A percentile compares a stretch with the other conserved stretches of the same genome.
These are phyloP conservation scores for Epichloe brachyelytri DNA, from an alignment of 2,329 filamentous ascomycete species.

Conservation along the genomic window DNA sequence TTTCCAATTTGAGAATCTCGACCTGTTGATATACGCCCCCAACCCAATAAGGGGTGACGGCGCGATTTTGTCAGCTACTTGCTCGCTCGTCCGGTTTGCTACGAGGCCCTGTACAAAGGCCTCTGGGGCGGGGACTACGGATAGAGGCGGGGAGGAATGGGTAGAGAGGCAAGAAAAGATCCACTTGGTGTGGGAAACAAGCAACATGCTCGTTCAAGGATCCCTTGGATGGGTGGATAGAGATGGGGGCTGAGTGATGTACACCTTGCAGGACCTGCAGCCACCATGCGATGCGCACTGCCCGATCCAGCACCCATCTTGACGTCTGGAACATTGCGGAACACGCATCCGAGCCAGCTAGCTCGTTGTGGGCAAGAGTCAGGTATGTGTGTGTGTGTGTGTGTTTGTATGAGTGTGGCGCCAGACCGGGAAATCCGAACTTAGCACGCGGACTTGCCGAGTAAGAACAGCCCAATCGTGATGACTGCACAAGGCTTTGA, in stretches of 20 bases:
- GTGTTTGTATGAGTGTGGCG: background rate
- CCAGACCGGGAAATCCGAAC: background rate
- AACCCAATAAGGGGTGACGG: background rate
- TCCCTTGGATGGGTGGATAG: background rate
- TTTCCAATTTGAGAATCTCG: conserved; percentile 93
- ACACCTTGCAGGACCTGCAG: background rate
- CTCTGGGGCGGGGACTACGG: background rate
- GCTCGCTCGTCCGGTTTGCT: background rate
- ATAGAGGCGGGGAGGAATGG: background rate
- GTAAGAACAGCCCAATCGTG: background rate
- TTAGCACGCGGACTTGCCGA: background rate
- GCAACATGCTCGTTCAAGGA: background rate
- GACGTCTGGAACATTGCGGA: background rate
- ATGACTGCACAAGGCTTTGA: background rate
- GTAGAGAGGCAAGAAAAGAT: background rate
- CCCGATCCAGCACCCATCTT: conserved; percentile 1
- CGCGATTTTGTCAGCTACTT: conserved; percentile 5
- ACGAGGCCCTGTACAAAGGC: background rate
- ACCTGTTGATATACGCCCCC: conserved; percentile 44
- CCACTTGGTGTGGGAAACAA: background rate
- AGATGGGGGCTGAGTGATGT: background rate
- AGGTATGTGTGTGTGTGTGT: background rate
- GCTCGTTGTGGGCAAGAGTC: background rate
- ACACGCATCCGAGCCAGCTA: background rate
- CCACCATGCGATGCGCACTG: background rate